Base-by-base conservation (phyloP, 441 rosid species). In the Dalechampia spathulata region DNA sequence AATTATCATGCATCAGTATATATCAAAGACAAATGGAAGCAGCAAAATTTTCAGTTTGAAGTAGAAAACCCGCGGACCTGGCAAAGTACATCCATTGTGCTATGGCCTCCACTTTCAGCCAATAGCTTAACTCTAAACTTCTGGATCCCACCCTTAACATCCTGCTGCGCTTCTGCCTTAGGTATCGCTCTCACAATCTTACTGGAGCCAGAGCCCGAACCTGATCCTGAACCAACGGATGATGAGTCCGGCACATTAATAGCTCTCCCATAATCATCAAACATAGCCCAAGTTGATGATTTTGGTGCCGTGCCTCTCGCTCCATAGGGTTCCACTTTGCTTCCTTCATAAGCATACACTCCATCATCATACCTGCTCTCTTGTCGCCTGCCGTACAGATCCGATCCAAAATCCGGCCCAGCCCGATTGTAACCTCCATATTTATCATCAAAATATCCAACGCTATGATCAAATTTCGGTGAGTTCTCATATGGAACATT, bases 161-260 rank as follows among this genome's bases (percentile, higher is more conserved):
- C 97, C 72, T 83, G 87, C 73, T 83, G 87, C n/a, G 81, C 56
- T 64, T 90, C 97, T 44, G 75, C 87, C 79, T 83, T 93, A 2
- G 99, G 99, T 7, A 85, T 83, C 6, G 99, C 99, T 69, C 88
- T 76, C 42, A 81, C 97, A 48, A 90, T 84, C 83, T 94, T 94
- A 25, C 75, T 62, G n/a, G n/a, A n/a, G n/a, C n/a, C n/a, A 7
- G 83, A 75, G 17, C 55, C 70, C 2, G 81, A 72, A 39, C 77
- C 58, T 17, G 62, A 55, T 49, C 60, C 70, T 3, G 79, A 62
- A 7, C 66, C 65, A 2, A 12, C 32, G 12, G 74, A 71, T 3
- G 68, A 64, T 5, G 70, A 66, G 26, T 81, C 95, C 74, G 78
- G 82, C 5, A 75, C 13, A 66, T 72, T 80, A 64, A 90, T 84